Evolutionary conservation across 202 grass and related monocot species (phyloP).

Genomic region (Carex arenaria): DNA sequence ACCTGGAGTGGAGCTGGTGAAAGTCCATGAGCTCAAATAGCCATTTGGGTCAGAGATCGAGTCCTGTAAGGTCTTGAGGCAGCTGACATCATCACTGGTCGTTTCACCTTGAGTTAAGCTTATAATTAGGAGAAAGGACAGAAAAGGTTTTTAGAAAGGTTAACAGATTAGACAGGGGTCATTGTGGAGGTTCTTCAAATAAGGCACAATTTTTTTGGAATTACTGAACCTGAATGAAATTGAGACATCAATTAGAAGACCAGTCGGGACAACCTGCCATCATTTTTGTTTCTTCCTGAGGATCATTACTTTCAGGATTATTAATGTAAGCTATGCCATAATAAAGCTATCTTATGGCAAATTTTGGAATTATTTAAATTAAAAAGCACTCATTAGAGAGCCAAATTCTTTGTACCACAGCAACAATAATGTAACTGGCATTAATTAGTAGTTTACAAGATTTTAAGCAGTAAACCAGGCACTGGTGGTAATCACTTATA

Average conservation of each 20-base stretch:
- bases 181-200: neutral
- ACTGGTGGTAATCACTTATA: too few species aligned
- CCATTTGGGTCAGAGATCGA: conserved; percentile 38
- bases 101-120: neutral
- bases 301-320: neutral
- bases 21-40: conserved; percentile 49
- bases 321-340: neutral
- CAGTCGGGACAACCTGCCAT: neutral
- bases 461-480: too few species aligned
- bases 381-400: neutral
- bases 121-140: neutral
- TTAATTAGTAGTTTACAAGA: neutral
- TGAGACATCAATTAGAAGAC: neutral
- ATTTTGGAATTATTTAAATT: neutral
- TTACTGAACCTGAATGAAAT: conserved; percentile 10
- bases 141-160: neutral
- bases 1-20: conserved; percentile 23
- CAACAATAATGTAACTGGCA: neutral
- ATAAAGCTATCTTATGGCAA: neutral
- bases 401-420: neutral
- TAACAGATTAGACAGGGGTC: neutral
- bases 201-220: neutral
- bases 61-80: conserved; percentile 31
- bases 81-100: conserved; percentile 34
- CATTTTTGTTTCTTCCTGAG: neutral